A percentile compares a stretch with the other conserved stretches of the same genome.
phyloP scores from a whole-genome alignment of 192 early-diverging fungal genomes.

The Endogone sp. region DNA sequence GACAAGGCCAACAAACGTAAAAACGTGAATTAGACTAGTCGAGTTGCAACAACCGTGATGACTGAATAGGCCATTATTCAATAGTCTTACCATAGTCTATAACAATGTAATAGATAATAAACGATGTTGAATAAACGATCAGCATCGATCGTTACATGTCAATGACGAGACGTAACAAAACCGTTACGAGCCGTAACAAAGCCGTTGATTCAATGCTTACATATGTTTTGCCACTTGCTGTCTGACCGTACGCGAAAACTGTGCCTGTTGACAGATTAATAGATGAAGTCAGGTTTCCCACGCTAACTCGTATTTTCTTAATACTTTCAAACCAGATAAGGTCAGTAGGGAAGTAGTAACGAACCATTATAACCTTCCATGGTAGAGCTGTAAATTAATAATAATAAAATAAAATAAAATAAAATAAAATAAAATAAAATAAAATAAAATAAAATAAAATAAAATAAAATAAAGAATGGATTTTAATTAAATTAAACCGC shows the following conservation, averaged over 20 bases:
- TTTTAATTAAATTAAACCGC: too few species aligned
- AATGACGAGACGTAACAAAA: background rate
- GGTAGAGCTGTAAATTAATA: conserved; percentile 23
- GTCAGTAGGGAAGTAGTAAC: too few species aligned
- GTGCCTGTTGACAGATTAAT: conserved; percentile 61
- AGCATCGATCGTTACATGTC: background rate
- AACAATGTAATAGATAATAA: background rate
- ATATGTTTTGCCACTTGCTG: conserved; percentile 88
- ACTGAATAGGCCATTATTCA: background rate
- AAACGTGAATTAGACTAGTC: background rate
- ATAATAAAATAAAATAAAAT: background rate
- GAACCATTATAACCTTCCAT: conserved; percentile 95
- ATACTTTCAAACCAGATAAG: background rate
- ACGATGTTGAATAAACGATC: background rate
- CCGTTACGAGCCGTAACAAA: too few species aligned
- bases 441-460: too few species aligned
- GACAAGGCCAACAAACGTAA: background rate
- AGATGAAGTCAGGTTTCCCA: too few species aligned
- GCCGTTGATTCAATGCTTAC: conserved; percentile 30
- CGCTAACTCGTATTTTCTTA: too few species aligned
- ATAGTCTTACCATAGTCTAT: conserved; percentile 14
- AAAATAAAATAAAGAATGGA: too few species aligned
- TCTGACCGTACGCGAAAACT: conserved; percentile 98
- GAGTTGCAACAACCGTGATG: background rate
- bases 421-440: too few species aligned